Conservation (phyloP, 2,329 filamentous ascomycete genomes). For the Cordyceps sp. region DNA sequence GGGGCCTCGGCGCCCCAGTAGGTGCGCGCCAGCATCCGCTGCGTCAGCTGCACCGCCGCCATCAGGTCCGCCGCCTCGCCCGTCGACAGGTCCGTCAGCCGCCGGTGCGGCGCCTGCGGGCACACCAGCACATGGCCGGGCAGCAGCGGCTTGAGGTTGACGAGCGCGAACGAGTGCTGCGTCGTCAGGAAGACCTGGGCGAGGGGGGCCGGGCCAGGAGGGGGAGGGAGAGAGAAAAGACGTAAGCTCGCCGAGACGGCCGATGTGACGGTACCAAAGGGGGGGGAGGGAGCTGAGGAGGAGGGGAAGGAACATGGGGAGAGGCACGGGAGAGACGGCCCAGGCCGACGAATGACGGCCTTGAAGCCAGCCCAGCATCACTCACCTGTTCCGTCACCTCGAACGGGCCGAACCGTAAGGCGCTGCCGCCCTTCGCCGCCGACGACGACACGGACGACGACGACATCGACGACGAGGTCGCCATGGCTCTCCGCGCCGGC, state of each 20-base stretch:
- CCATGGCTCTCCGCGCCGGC: no score
- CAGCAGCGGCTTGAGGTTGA: slow-evolving; percentile 89
- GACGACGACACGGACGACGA: no score
- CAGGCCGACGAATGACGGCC: no score
- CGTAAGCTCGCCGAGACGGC: no score
- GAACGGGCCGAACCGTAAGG: slow-evolving; percentile 57
- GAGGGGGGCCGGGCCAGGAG: neutral
- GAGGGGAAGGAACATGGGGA: no score
- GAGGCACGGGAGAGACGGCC: no score
- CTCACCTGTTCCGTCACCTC: slow-evolving; percentile 58
- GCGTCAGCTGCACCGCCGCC: slow-evolving; percentile 66
- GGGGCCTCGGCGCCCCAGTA: slow-evolving; percentile 28
- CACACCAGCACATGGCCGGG: slow-evolving; percentile 89
- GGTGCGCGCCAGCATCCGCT: slow-evolving; percentile 50
- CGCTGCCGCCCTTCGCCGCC: slow-evolving; percentile 9
- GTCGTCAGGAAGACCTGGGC: slow-evolving; percentile 74
- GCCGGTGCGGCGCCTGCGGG: slow-evolving; percentile 50
- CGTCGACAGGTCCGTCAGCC: slow-evolving; percentile 56
- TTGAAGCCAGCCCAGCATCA: neutral
- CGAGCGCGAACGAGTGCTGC: slow-evolving; percentile 65
- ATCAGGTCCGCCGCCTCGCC: slow-evolving; percentile 72
- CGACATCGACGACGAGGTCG: no score
- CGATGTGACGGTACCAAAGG: no score
- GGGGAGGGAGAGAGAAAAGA: neutral
- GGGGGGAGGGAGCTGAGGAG: neutral